Evolutionary conservation across 305 asterid species (phyloP).

Genomic region (Solanum hybrid): DNA sequence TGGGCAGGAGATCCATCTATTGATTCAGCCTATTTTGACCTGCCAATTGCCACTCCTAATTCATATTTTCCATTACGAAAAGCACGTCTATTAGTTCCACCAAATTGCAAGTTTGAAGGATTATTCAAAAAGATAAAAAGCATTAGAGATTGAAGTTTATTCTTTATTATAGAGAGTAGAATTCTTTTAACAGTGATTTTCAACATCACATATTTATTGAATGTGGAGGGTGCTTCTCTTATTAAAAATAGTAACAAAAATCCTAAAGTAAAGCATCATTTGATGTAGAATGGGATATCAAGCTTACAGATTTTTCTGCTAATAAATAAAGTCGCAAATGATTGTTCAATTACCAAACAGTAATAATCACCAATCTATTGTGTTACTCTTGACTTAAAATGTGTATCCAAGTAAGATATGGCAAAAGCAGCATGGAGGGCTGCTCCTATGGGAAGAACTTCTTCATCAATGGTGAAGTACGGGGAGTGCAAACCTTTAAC

Average conservation of each 20-base stretch:
- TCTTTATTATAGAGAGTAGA: background rate
- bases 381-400: slow-evolving; percentile 1
- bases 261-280: too few species aligned
- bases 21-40: background rate
- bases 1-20: background rate
- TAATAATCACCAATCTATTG: slow-evolving; percentile 21
- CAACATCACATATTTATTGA: background rate
- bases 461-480: slow-evolving; percentile 47
- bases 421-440: slow-evolving; percentile 86
- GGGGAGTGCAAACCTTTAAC: slow-evolving; percentile 43
- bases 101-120: too few species aligned
- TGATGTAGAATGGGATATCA: too few species aligned
- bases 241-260: too few species aligned
- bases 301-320: background rate
- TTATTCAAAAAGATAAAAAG: too few species aligned
- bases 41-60: background rate
- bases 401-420: slow-evolving; percentile 41
- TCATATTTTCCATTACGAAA: too few species aligned
- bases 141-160: background rate
- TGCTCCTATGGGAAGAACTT: slow-evolving; percentile 64
- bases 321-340: background rate
- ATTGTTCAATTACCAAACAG: background rate
- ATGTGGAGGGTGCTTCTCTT: background rate
- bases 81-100: too few species aligned
- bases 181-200: background rate